Percentiles rank a stretch among this genome's conserved stretches.
Conservation (phyloP, 805 yeast genomes). For the Nadsonia fulvescens region DNA sequence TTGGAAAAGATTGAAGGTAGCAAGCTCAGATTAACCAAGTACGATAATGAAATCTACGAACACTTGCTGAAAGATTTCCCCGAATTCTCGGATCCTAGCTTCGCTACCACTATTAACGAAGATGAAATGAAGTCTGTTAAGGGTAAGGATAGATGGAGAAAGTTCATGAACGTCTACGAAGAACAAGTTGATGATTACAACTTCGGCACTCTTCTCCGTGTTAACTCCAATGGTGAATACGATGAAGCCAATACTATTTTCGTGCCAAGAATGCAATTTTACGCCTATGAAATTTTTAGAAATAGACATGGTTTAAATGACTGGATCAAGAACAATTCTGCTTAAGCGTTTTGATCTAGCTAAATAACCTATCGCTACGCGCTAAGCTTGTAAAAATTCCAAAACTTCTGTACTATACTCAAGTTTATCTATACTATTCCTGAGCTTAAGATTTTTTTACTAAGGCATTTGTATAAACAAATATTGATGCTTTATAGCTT, state of each 20-base stretch:
- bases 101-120: constrained; percentile 45
- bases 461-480: no score
- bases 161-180: constrained; percentile 67
- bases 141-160: constrained; percentile 87
- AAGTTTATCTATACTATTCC: no score
- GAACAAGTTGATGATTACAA: constrained; percentile 71
- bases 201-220: constrained; percentile 84
- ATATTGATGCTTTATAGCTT: no score
- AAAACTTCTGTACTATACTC: no score
- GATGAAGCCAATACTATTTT: constrained; percentile 71
- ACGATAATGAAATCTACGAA: constrained; percentile 23
- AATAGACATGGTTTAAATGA: constrained; percentile 81
- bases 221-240: constrained; percentile 55
- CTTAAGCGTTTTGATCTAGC: no score
- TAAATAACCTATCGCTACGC: no score
- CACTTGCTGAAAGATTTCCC: constrained; percentile 54
- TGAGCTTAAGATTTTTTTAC: no score
- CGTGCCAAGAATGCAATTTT: constrained; percentile 83
- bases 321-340: constrained; percentile 51
- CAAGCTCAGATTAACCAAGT: constrained; percentile 33
- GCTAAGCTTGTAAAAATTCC: no score
- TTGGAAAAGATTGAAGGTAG: constrained; percentile 64
- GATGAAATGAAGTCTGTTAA: constrained; percentile 60
- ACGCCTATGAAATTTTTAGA: constrained; percentile 87
- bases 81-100: constrained; percentile 51